Evolutionary conservation across 228 moss, liverwort and hornwort genomes (phyloP).

Genomic region (Sphagnum magellanicum): DNA sequence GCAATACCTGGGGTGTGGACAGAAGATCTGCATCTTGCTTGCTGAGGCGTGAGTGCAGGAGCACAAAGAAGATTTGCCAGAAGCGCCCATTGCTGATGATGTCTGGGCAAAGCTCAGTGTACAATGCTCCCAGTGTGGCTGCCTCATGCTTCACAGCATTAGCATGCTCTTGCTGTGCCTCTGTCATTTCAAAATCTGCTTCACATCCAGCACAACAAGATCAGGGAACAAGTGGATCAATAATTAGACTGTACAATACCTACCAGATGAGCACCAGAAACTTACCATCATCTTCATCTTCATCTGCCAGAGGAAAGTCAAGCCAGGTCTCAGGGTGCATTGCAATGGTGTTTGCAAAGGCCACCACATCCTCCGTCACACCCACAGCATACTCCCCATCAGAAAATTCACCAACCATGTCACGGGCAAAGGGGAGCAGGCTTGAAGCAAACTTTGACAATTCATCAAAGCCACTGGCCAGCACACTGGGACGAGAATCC

Average conservation of each 20-base stretch:
- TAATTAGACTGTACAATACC: too few relatives aligned
- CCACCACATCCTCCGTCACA: conserved; percentile 54
- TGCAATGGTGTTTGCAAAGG: conserved; percentile 56
- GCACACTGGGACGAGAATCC: conserved; percentile 52
- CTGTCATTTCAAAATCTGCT: conserved; percentile 71
- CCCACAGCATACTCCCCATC: conserved; percentile 39
- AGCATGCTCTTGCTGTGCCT: conserved; percentile 62
- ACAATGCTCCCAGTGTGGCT: conserved; percentile 65
- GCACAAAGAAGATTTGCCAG: conserved; percentile 91
- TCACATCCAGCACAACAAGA: conserved; percentile 24
- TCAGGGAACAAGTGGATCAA: conserved; percentile 10
- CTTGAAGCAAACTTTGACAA: conserved; percentile 76
- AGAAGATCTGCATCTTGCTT: conserved; percentile 65
- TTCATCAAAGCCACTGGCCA: conserved; percentile 74
- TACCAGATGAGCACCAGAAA: conserved; percentile 4
- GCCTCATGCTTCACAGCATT: conserved; percentile 58
- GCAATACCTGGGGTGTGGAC: conserved; percentile 64
- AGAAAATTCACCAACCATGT: conserved; percentile 50
- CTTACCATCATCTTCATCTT: conserved; percentile 47
- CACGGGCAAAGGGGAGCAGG: conserved; percentile 66
- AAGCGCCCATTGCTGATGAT: conserved; percentile 67
- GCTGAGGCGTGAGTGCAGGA: conserved; percentile 78
- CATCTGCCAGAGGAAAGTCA: conserved; percentile 47
- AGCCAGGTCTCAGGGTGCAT: conserved; percentile 68
- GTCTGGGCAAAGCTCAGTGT: conserved; percentile 76